These are phyloP conservation scores for Bathelium albidoporum DNA, from an alignment of 495 filamentous ascomycete species.

Conservation along the genomic window DNA sequence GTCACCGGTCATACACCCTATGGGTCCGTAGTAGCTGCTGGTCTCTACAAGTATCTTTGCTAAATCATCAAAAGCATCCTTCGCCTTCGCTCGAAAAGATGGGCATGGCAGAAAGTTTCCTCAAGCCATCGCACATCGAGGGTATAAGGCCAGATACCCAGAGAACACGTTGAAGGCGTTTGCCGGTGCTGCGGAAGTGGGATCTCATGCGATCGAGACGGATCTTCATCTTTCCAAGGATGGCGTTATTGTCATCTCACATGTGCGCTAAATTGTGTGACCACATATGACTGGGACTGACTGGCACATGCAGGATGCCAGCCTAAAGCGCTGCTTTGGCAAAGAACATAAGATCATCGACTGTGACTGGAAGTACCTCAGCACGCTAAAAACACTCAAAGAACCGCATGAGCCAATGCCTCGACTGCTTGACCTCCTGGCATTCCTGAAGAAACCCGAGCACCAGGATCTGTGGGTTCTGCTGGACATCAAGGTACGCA, in stretches of 20 bases:
- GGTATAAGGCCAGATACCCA: constrained; percentile 66
- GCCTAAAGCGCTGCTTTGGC: constrained; percentile 71
- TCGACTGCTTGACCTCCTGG: constrained; percentile 62
- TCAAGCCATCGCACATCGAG: constrained; percentile 76
- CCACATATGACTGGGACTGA: constrained; percentile 7
- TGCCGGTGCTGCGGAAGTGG: constrained; percentile 55
- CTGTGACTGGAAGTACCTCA: constrained; percentile 63
- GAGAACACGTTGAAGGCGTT: constrained; percentile 84
- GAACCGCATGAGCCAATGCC: constrained; percentile 64
- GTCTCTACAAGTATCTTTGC: not conserved
- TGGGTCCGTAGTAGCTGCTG: not conserved
- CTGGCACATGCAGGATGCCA: constrained; percentile 48
- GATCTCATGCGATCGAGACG: constrained; percentile 75
- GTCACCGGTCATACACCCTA: not conserved
- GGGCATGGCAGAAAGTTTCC: constrained; percentile 40
- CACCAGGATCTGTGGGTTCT: constrained; percentile 64
- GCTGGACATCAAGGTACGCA: constrained; percentile 72
- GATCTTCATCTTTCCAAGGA: constrained; percentile 79
- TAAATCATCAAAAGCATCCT: constrained; percentile 1
- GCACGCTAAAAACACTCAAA: constrained; percentile 52
- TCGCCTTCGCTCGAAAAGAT: constrained; percentile 10
- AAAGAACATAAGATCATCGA: constrained; percentile 57
- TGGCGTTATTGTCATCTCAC: constrained; percentile 72
- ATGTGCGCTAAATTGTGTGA: constrained; percentile 43
- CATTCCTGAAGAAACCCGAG: constrained; percentile 52